Evolutionary conservation across 345 rosid genomes (phyloP).

Genomic region (Euclidium syriacum): DNA sequence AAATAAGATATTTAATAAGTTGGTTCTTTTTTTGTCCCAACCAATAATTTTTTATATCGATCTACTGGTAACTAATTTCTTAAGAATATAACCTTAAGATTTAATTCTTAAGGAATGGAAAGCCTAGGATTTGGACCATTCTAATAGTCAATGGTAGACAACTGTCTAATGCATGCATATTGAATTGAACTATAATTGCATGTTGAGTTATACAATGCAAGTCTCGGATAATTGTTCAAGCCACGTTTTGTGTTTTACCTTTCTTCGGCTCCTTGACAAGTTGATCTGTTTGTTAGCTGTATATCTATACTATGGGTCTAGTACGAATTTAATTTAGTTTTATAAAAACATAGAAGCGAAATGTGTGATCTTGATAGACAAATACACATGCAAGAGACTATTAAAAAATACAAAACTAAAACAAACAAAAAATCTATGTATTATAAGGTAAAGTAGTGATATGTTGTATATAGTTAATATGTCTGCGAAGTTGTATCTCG

Average conservation of each 20-base stretch:
- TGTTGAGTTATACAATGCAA: background rate
- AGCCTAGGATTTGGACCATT: background rate
- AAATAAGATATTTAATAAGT: background rate
- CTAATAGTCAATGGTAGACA: conserved; percentile 12
- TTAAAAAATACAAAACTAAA: no score
- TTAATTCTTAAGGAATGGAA: background rate
- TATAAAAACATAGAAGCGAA: background rate
- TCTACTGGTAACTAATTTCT: background rate
- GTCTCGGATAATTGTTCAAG: conserved; percentile 3
- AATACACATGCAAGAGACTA: background rate
- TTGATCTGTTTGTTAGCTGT: background rate
- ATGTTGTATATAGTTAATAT: background rate
- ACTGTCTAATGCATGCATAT: conserved; percentile 27
- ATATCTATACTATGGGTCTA: background rate
- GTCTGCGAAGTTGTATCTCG: no score
- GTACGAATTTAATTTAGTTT: background rate
- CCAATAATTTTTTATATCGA: background rate
- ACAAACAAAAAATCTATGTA: no score
- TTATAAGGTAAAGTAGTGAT: background rate
- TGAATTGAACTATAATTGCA: background rate
- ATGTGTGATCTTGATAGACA: background rate
- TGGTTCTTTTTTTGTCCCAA: no score
- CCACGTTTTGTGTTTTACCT: conserved; percentile 16
- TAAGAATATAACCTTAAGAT: background rate
- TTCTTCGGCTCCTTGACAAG: conserved; percentile 2